These are phyloP conservation scores for Crucibulum parvulum DNA, from an alignment of 1,284 basidiomycete species.

Conservation along the genomic window DNA sequence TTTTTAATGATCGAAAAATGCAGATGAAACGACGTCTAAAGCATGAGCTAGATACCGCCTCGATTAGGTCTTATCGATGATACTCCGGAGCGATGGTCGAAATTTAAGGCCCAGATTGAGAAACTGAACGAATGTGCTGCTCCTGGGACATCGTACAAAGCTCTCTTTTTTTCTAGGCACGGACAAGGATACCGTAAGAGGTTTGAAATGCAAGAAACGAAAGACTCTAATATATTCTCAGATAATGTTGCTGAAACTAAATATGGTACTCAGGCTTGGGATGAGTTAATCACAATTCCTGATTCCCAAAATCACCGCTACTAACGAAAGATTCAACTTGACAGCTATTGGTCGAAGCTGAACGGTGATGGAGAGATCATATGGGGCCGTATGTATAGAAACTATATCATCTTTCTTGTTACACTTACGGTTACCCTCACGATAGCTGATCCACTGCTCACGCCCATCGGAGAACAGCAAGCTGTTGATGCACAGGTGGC, in stretches of 20 bases:
- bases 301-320: too few species aligned
- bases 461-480: conserved; percentile 69
- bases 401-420: conserved; percentile 1
- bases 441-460: conserved; percentile 79
- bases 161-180: conserved; percentile 73
- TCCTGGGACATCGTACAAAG: conserved; percentile 56
- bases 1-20: too few species aligned
- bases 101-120: background rate
- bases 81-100: background rate
- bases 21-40: too few species aligned
- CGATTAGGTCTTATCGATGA: conserved; percentile 33
- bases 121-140: conserved; percentile 51
- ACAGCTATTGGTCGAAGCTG: conserved; percentile 73
- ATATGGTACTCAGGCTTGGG: conserved; percentile 73
- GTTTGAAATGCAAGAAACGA: background rate
- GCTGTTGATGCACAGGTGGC: conserved; percentile 58
- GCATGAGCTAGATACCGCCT: background rate
- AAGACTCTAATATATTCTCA: conserved; percentile 26
- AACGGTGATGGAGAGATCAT: conserved; percentile 74
- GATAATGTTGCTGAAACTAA: conserved; percentile 79
- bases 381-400: conserved; percentile 78
- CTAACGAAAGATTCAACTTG: background rate
- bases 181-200: conserved; percentile 75
- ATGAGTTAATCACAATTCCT: conserved; percentile 47
- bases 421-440: background rate